phyloP scores from a whole-genome alignment of 176 grass and related monocot species.

The Leersia perrieri region DNA sequence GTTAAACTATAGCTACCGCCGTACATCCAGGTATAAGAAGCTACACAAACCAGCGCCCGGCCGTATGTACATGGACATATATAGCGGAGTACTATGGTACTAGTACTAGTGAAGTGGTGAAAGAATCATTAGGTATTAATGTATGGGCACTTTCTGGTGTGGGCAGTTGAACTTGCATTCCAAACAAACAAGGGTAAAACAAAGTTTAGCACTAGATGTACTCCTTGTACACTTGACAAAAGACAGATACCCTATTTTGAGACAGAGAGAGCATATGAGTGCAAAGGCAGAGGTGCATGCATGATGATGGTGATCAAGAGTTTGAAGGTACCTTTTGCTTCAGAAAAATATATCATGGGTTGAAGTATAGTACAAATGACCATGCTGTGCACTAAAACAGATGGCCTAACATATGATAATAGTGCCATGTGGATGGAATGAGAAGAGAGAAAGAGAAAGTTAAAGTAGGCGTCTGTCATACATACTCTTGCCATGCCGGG shows the following conservation, averaged over 20 bases:
- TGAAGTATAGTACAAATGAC: slow-evolving; percentile 25
- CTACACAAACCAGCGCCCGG: not conserved
- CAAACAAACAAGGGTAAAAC: not conserved
- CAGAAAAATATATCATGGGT: slow-evolving; percentile 22
- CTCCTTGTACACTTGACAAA: not conserved
- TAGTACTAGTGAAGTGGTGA: slow-evolving; percentile 27
- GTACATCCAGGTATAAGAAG: not conserved
- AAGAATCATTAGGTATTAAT: slow-evolving; percentile 28
- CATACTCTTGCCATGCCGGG: not conserved
- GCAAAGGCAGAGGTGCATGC: slow-evolving; percentile 19
- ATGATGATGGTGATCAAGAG: slow-evolving; percentile 28
- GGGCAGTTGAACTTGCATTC: slow-evolving; percentile 24
- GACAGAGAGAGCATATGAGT: too few relatives aligned
- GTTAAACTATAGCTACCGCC: not conserved
- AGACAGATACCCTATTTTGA: too few relatives aligned
- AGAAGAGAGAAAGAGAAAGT: slow-evolving; percentile 1
- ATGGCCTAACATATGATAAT: slow-evolving; percentile 57
- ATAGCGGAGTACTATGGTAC: too few relatives aligned
- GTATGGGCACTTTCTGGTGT: slow-evolving; percentile 31
- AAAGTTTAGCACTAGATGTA: not conserved
- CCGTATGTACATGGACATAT: not conserved
- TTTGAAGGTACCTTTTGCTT: slow-evolving; percentile 5
- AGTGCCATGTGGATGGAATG: slow-evolving; percentile 22
- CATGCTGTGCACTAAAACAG: slow-evolving; percentile 20
- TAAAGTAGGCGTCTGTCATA: slow-evolving; percentile 21